Evolutionary conservation across 1,284 basidiomycete species (phyloP).

Genomic region (Gomphus sp.): DNA sequence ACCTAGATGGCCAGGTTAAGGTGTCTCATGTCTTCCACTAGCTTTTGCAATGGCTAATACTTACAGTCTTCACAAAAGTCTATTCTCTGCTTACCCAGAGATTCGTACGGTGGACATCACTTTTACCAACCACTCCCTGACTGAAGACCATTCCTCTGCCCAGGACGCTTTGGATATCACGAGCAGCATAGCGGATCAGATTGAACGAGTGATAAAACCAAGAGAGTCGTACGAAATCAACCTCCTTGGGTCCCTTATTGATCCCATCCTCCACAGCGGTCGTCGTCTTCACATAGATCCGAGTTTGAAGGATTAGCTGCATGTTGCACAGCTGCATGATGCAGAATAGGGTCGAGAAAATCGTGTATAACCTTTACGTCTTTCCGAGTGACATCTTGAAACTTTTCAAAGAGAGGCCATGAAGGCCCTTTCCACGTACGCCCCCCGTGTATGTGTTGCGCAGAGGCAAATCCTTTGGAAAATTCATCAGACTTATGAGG

Average conservation of each 20-base stretch:
- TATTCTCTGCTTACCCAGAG: background rate
- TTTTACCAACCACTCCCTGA: background rate
- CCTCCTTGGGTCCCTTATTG: background rate
- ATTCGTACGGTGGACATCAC: background rate
- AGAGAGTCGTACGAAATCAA: slow-evolving; percentile 6
- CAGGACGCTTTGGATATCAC: background rate
- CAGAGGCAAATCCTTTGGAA: too few species aligned
- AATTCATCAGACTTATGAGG: too few species aligned
- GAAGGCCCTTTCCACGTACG: too few species aligned
- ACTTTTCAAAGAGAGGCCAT: too few species aligned
- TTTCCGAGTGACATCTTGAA: too few species aligned
- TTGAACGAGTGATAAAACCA: background rate
- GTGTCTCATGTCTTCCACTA: background rate
- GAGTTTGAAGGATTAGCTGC: too few species aligned
- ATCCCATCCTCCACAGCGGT: too few species aligned
- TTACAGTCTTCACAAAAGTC: background rate
- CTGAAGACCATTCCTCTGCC: background rate
- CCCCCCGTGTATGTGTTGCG: too few species aligned
- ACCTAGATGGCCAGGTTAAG: background rate
- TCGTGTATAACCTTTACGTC: too few species aligned
- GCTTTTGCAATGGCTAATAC: background rate
- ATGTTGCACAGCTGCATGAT: too few species aligned
- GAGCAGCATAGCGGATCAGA: background rate
- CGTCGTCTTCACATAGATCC: too few species aligned
- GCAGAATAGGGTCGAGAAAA: too few species aligned